phyloP scores from a whole-genome alignment of 495 filamentous ascomycete species.

The Daldinia decipiens region DNA sequence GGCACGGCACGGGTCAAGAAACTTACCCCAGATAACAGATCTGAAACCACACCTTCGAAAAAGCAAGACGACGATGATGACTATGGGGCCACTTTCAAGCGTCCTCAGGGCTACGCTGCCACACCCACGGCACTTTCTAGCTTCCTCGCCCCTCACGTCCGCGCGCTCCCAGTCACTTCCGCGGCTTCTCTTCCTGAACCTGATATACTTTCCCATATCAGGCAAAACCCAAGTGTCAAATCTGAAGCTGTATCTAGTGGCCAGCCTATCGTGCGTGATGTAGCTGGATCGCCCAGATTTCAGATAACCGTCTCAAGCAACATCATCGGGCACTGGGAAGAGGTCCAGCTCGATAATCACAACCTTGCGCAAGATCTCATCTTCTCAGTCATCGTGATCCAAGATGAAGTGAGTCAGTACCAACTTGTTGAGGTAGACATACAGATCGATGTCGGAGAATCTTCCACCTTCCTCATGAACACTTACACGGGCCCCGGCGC shows the following conservation, averaged over 20 bases:
- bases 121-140: neutral
- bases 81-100: neutral
- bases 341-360: constrained; percentile 17
- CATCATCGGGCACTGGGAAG: constrained; percentile 6
- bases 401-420: constrained; percentile 17
- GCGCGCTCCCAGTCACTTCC: neutral
- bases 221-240: neutral
- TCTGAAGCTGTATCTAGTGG: neutral
- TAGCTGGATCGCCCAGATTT: neutral
- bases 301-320: constrained; percentile 16
- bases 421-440: constrained; percentile 26
- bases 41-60: neutral
- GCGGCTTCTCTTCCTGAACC: neutral
- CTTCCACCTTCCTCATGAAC: constrained; percentile 5
- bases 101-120: neutral
- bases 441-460: constrained; percentile 11
- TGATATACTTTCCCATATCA: neutral
- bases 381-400: constrained; percentile 20
- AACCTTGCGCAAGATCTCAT: constrained; percentile 30
- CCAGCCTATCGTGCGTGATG: neutral
- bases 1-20: neutral
- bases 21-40: neutral
- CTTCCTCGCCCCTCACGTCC: constrained; percentile 2
- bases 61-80: neutral
- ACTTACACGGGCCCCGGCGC: constrained; percentile 29